phyloP scores from a whole-genome alignment of 2,329 filamentous ascomycete species.

The Monilinia laxa region DNA sequence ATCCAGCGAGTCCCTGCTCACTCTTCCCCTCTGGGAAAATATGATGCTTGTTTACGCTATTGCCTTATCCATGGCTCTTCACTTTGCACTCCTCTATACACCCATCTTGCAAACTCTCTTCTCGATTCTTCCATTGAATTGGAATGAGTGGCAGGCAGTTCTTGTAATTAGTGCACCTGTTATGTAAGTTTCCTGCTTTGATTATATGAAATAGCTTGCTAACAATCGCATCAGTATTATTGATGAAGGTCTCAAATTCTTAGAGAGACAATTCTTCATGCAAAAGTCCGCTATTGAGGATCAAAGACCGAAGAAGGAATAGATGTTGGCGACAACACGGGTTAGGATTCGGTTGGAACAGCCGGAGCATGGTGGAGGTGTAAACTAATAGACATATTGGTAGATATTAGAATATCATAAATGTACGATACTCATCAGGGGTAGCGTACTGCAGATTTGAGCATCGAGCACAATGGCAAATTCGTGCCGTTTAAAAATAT shows the following conservation, averaged over 20 bases:
- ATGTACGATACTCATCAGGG: conserved; percentile 8
- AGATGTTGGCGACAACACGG: conserved; percentile 19
- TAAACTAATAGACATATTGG: conserved; percentile 33
- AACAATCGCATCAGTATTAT: conserved; percentile 51
- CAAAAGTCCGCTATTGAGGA: conserved; percentile 38
- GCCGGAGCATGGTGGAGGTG: conserved; percentile 19
- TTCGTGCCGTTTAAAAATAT: background rate
- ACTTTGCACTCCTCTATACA: conserved; percentile 90
- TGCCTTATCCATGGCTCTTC: conserved; percentile 84
- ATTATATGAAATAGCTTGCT: conserved; percentile 18
- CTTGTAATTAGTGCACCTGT: conserved; percentile 85
- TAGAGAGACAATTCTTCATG: conserved; percentile 55
- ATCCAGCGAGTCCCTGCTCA: conserved; percentile 89
- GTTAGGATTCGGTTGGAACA: background rate
- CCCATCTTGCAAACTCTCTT: conserved; percentile 87
- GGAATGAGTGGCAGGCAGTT: conserved; percentile 90
- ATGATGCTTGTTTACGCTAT: conserved; percentile 98
- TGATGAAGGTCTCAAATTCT: conserved; percentile 65
- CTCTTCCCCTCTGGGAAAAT: conserved; percentile 95
- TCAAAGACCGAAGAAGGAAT: conserved; percentile 39
- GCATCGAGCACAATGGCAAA: background rate
- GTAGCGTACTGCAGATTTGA: background rate
- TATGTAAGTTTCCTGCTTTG: conserved; percentile 63
- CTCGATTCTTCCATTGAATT: conserved; percentile 83
- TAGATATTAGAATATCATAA: conserved; percentile 34